Base-by-base conservation (phyloP, 2,329 filamentous ascomycete genomes). In the Waltergamsia citrina region DNA sequence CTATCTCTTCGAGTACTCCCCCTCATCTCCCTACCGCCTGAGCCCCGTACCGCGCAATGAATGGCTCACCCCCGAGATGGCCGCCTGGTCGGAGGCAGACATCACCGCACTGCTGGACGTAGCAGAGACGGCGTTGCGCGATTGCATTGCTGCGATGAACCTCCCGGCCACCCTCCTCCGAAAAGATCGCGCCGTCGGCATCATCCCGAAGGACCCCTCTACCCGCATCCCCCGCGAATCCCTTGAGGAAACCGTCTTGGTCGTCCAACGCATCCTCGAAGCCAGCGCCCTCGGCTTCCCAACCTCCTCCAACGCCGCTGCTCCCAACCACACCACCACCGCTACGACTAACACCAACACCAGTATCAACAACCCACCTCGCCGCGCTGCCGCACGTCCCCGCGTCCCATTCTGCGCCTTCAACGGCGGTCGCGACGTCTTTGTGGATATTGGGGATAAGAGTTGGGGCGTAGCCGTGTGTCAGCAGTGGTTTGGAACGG, bases 371-470 rank as follows among this genome's bases (percentile, higher is more conserved):
- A 82, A 81, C 56, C 70, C 43, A 57, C 9, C 47, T 48, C 12
- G 45, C 48, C 15, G 44, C 52, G 12, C 53, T 49, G 16, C 48
- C 50, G 2, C 44, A 45, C 6, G 50, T 45, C 26, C 44, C 50
- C 45, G 52, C 17, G 63, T 98, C 21, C 92, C 92, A 1, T 98
- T 96, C 52, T 98, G 92, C 53, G 92, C 92, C 16, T 98, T 98
- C 67, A 98, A 98, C 56, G 92, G 90, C 35, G 92, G 92, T 9
- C 90, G 92, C 41, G 92, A 98, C 55, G 87, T 96, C 27, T 98
- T 98, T 59, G 88, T 98, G 35, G 92, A 98, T 55, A 95, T 98
- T 50, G 92, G 92, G 36, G 92, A 98, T 62, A 98, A 98, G 63
- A 87, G 81, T 34, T 94, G 88, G 83, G 92, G 92, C 43, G 92